These are phyloP conservation scores for Xylariaceae sp. DNA, from an alignment of 2,329 filamentous ascomycete species.

Conservation along the genomic window DNA sequence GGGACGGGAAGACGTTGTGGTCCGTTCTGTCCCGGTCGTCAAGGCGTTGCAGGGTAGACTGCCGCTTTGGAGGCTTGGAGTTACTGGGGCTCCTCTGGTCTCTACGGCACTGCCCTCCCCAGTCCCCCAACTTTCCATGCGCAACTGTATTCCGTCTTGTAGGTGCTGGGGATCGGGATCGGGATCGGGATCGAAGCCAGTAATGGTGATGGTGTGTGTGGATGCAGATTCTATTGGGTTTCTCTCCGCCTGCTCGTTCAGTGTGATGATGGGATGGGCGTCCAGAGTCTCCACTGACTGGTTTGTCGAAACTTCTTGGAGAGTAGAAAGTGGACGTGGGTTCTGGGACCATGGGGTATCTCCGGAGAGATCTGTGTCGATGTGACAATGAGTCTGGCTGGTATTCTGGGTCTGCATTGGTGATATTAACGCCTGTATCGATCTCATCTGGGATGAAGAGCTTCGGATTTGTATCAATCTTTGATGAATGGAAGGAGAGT, in stretches of 20 bases:
- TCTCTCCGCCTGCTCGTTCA: conserved; percentile 17
- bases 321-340: conserved; percentile 6
- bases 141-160: conserved; percentile 9
- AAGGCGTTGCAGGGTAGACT: conserved; percentile 21
- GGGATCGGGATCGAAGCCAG: conserved; percentile 53
- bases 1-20: conserved; percentile 36
- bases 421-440: conserved; percentile 12
- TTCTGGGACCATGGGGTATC: conserved; percentile 17
- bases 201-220: conserved; percentile 70
- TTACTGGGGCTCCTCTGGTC: conserved; percentile 16
- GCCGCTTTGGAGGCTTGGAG: conserved; percentile 15
- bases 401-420: conserved; percentile 12
- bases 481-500: conserved; percentile 36
- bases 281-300: neutral
- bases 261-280: neutral
- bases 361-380: conserved; percentile 13
- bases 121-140: conserved; percentile 2
- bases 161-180: conserved; percentile 37
- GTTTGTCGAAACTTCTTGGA: neutral
- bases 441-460: conserved; percentile 24
- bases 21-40: conserved; percentile 13
- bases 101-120: conserved; percentile 6
- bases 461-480: conserved; percentile 38
- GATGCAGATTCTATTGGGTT: conserved; percentile 49
- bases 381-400: conserved; percentile 22